Conservation (phyloP, 1,139 yeast genomes). For the Meyerozyma carpophila region DNA sequence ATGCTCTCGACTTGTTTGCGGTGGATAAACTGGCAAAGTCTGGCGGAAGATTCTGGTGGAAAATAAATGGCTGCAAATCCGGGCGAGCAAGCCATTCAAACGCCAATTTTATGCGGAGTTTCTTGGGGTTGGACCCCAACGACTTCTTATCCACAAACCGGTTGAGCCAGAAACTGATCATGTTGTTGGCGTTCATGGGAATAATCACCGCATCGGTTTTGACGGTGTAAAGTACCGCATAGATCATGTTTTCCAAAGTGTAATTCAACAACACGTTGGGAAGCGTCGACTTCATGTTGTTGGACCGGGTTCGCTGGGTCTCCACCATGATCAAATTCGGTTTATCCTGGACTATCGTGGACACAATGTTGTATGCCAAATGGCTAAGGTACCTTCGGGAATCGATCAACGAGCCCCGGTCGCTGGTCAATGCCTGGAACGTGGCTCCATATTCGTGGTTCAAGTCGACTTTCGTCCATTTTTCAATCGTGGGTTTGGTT, state of each 20-base stretch:
- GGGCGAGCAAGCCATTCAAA: conserved; percentile 3
- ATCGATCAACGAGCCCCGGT: conserved; percentile 16
- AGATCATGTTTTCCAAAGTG: conserved; percentile 30
- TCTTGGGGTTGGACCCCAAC: conserved; percentile 16
- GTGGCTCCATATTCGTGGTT: conserved; percentile 14
- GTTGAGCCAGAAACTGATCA: conserved; percentile 36
- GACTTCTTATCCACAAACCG: conserved; percentile 22
- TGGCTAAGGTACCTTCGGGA: conserved; percentile 22
- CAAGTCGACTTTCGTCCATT: conserved; percentile 30
- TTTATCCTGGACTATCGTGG: conserved; percentile 10
- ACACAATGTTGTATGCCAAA: conserved; percentile 16
- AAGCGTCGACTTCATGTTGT: conserved; percentile 26
- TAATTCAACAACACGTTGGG: conserved; percentile 34
- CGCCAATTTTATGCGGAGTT: conserved; percentile 17
- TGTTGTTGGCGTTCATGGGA: conserved; percentile 32
- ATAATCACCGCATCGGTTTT: conserved; percentile 11
- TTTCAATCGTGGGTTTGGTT: conserved; percentile 7
- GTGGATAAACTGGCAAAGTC: conserved; percentile 3
- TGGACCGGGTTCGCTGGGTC: conserved; percentile 36
- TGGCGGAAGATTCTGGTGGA: conserved; percentile 2
- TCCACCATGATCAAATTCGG: conserved; percentile 26
- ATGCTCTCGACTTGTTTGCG: conserved; percentile 5
- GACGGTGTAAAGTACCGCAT: conserved; percentile 18
- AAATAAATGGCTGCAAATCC: conserved; percentile 1
- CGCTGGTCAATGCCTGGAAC: conserved; percentile 9